A percentile compares a stretch with the other conserved stretches of the same genome.
Conservation (phyloP, 2,329 filamentous ascomycete genomes). For the Drechslera avenae region DNA sequence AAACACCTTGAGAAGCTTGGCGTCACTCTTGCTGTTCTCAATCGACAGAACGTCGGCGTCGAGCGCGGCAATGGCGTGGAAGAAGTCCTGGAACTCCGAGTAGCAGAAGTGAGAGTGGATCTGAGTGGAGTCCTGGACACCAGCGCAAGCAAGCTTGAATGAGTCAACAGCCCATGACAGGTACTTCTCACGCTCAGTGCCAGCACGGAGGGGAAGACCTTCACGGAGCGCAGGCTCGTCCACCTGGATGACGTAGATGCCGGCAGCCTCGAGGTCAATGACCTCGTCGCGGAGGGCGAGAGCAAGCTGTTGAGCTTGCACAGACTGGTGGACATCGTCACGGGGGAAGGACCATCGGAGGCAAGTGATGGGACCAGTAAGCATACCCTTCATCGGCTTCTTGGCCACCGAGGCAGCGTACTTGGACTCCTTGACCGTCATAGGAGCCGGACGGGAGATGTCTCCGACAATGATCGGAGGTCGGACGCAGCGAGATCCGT, state of each 20-base stretch:
- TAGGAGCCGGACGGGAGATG: conserved; percentile 92
- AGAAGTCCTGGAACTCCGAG: conserved; percentile 99
- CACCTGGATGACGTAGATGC: conserved; percentile 97
- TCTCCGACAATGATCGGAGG: conserved; percentile 98
- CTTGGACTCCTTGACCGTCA: conserved; percentile 99
- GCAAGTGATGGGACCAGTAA: conserved; percentile 98
- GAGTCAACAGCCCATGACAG: conserved; percentile 96
- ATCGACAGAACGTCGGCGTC: conserved; percentile 98
- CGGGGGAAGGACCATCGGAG: conserved; percentile 99
- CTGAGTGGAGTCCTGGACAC: conserved; percentile 94
- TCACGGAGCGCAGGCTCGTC: conserved; percentile 99
- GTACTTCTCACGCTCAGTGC: conserved; percentile 95
- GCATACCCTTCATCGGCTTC: conserved; percentile 99
- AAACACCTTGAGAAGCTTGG: conserved; percentile 98
- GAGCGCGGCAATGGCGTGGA: conserved; percentile 98
- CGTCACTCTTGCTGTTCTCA: conserved; percentile 99
- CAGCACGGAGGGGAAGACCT: conserved; percentile 94
- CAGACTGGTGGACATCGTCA: conserved; percentile 98
- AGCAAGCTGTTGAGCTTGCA: conserved; percentile 98
- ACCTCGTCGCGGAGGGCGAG: conserved; percentile 98
- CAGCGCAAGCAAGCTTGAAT: conserved; percentile 93
- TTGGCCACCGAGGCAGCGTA: conserved; percentile 94
- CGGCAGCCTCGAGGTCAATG: conserved; percentile 94
- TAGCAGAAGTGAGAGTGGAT: conserved; percentile 99
- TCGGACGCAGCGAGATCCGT: conserved; percentile 97